Conservation (phyloP, 768 basidiomycete species). For the Boletus fagicola region DNA sequence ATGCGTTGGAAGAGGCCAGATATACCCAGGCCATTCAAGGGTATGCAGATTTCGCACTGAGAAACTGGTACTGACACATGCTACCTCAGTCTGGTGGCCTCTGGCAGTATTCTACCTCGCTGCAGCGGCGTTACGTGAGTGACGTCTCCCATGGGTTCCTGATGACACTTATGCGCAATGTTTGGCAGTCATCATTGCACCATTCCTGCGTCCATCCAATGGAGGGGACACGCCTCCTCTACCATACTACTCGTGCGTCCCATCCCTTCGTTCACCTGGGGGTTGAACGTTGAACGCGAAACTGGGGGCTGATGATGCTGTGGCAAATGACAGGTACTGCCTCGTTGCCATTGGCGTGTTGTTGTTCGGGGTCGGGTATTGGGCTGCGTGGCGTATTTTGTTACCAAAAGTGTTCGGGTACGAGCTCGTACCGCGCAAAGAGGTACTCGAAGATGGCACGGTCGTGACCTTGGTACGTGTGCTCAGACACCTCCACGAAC, state of each 20-base stretch:
- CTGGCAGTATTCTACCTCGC: conserved; percentile 54
- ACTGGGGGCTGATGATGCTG: not conserved
- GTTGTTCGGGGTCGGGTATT: conserved; percentile 47
- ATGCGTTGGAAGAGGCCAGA: conserved; percentile 52
- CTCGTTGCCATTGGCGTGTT: conserved; percentile 52
- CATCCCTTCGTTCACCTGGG: not conserved
- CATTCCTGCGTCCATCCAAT: conserved; percentile 54
- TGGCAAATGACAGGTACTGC: conserved; percentile 40
- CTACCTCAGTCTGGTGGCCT: conserved; percentile 49
- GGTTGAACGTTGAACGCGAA: conserved; percentile 17
- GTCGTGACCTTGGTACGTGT: conserved; percentile 49
- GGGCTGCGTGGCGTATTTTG: conserved; percentile 52
- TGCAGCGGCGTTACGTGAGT: conserved; percentile 50
- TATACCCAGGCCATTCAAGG: conserved; percentile 51
- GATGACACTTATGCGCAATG: conserved; percentile 10
- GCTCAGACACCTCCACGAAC: too few relatives aligned
- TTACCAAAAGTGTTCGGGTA: conserved; percentile 51
- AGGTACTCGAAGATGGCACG: conserved; percentile 49
- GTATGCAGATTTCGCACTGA: conserved; percentile 14
- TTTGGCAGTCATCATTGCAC: conserved; percentile 49
- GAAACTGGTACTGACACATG: conserved; percentile 2
- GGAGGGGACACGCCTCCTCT: conserved; percentile 59
- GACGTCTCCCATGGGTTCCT: not conserved
- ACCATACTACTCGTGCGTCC: conserved; percentile 51
- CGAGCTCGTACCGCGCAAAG: conserved; percentile 46